A percentile compares a stretch with the other conserved stretches of the same genome.
These are phyloP conservation scores for Boletus eberwhitei DNA, from an alignment of 768 basidiomycete genomes.

Conservation along the genomic window DNA sequence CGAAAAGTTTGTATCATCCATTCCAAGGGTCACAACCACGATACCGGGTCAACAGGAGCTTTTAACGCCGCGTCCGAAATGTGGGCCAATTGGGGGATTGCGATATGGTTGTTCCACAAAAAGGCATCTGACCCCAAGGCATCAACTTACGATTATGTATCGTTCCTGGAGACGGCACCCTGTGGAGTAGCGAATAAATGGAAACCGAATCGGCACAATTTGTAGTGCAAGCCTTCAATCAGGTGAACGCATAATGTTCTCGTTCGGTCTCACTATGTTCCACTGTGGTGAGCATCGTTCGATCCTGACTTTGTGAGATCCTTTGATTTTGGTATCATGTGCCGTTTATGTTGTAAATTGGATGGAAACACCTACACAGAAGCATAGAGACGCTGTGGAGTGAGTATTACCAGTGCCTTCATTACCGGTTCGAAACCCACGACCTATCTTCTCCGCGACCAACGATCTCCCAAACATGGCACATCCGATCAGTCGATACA, in stretches of 20 bases:
- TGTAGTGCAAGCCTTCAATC: neutral
- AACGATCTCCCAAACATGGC: constrained; percentile 4
- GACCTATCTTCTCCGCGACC: constrained; percentile 5
- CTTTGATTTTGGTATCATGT: neutral
- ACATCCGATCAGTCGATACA: neutral
- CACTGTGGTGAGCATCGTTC: neutral
- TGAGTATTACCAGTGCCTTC: constrained; percentile 7
- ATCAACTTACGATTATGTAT: neutral
- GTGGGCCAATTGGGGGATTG: constrained; percentile 13
- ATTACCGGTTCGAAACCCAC: constrained; percentile 3
- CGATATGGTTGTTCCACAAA: constrained; percentile 19
- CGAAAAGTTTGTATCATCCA: constrained; percentile 1
- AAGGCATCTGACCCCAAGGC: constrained; percentile 1
- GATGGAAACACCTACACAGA: neutral
- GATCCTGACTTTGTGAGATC: neutral
- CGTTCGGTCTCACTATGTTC: neutral
- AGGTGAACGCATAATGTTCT: constrained; percentile 4
- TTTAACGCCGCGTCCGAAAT: constrained; percentile 12
- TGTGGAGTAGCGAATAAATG: constrained; percentile 9
- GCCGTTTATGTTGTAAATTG: neutral
- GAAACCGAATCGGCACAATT: neutral
- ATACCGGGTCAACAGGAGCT: constrained; percentile 1
- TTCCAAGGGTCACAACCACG: constrained; percentile 1
- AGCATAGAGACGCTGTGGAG: constrained; percentile 12
- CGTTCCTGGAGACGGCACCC: constrained; percentile 19